Evolutionary conservation across 768 basidiomycete species (phyloP).

Genomic region (Lyophyllum semitale): DNA sequence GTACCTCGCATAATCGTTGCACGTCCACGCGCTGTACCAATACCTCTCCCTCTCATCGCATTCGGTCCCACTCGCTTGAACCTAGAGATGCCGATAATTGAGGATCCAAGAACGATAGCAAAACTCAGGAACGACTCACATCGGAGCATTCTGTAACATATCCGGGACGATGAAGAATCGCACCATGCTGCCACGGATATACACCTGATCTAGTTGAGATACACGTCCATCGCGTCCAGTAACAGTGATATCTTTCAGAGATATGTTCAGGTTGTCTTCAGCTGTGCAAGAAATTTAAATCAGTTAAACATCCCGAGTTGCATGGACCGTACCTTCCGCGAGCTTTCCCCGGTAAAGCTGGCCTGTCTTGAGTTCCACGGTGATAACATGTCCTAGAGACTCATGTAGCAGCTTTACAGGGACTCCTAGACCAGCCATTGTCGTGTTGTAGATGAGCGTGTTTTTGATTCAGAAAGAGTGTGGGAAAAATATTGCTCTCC

Average conservation of each 20-base stretch:
- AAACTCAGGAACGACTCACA: slow-evolving; percentile 59
- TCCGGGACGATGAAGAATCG: slow-evolving; percentile 99
- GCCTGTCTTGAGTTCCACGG: slow-evolving; percentile 97
- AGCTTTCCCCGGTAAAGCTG: slow-evolving; percentile 97
- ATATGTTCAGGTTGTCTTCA: slow-evolving; percentile 98
- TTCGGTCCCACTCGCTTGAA: slow-evolving; percentile 99
- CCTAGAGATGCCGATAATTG: slow-evolving; percentile 48
- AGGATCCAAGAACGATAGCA: slow-evolving; percentile 3
- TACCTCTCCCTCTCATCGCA: slow-evolving; percentile 98
- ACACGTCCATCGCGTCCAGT: slow-evolving; percentile 98
- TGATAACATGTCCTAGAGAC: slow-evolving; percentile 93
- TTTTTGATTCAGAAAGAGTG: slow-evolving; percentile 1
- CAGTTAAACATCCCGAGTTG: slow-evolving; percentile 5
- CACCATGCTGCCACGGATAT: slow-evolving; percentile 97
- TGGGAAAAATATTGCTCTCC: slow-evolving; percentile 13
- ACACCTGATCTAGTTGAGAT: slow-evolving; percentile 97
- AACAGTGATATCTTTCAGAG: slow-evolving; percentile 94
- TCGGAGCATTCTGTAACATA: slow-evolving; percentile 98
- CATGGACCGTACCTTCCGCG: slow-evolving; percentile 76
- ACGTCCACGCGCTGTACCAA: slow-evolving; percentile 97
- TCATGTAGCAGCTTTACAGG: slow-evolving; percentile 97
- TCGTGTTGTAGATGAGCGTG: slow-evolving; percentile 22
- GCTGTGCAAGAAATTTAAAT: slow-evolving; percentile 49
- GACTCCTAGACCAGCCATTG: slow-evolving; percentile 80
- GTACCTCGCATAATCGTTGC: slow-evolving; percentile 97